These are phyloP conservation scores for Globisporangium echinulatum DNA, from an alignment of 352 stramenopile genomes.

Conservation along the genomic window DNA sequence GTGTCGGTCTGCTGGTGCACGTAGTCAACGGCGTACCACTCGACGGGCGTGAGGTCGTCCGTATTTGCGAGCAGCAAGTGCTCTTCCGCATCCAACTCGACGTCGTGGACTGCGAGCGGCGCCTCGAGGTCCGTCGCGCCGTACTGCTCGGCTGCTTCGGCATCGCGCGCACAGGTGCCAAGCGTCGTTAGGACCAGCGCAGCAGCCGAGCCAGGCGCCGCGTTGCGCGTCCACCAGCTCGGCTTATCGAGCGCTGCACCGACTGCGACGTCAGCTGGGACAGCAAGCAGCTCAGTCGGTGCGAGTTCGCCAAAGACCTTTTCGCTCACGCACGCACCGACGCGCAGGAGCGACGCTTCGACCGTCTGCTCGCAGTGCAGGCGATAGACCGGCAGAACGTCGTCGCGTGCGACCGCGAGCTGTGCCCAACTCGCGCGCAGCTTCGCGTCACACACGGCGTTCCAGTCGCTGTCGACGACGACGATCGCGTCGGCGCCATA, in stretches of 20 bases:
- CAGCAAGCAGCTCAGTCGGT: conserved; percentile 57
- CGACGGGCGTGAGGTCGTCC: conserved; percentile 75
- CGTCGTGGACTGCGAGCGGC: conserved; percentile 48
- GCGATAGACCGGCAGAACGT: conserved; percentile 61
- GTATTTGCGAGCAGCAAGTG: conserved; percentile 78
- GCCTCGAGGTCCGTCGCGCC: conserved; percentile 31
- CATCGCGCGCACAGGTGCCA: conserved; percentile 21
- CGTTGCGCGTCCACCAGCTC: conserved; percentile 52
- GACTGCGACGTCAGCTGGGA: conserved; percentile 34
- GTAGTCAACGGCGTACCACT: conserved; percentile 83
- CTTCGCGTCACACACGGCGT: conserved; percentile 72
- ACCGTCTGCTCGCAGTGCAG: conserved; percentile 79
- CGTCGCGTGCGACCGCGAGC: conserved; percentile 37
- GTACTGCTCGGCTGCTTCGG: conserved; percentile 46
- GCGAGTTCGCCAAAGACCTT: conserved; percentile 79
- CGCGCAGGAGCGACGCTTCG: conserved; percentile 66
- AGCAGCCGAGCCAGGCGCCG: conserved; percentile 23
- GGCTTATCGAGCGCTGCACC: conserved; percentile 53
- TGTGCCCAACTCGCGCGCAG: conserved; percentile 74
- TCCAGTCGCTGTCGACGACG: conserved; percentile 82
- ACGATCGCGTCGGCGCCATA: conserved; percentile 75
- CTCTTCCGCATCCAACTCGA: conserved; percentile 73
- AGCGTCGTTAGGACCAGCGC: conserved; percentile 23
- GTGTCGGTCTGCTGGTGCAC: conserved; percentile 49
- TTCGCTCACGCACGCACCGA: conserved; percentile 63